A percentile compares a stretch with the other conserved stretches of the same genome.
These are phyloP conservation scores for Anastatica hierochuntica DNA, from an alignment of 345 rosid genomes.

Conservation along the genomic window DNA sequence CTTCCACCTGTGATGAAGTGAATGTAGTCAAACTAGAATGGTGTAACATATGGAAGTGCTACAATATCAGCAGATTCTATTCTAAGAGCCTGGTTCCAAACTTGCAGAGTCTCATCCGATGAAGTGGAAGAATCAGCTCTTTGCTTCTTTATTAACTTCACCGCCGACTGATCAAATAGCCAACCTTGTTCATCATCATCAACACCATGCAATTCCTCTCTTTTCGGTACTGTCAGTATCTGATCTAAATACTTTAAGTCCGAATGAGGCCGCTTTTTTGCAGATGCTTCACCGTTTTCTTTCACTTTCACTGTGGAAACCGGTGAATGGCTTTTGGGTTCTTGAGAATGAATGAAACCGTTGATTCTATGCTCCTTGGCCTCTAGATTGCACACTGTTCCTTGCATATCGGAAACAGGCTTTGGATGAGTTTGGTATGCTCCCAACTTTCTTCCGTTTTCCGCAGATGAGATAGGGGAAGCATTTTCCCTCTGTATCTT, in stretches of 20 bases:
- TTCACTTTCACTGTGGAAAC: slow-evolving; percentile 23
- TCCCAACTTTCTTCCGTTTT: slow-evolving; percentile 40
- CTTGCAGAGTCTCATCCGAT: slow-evolving; percentile 21
- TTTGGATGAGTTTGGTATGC: slow-evolving; percentile 21
- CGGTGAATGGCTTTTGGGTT: slow-evolving; percentile 19
- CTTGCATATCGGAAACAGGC: slow-evolving; percentile 21
- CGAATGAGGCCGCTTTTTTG: slow-evolving; percentile 53
- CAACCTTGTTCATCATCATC: slow-evolving; percentile 51
- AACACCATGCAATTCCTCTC: slow-evolving; percentile 38
- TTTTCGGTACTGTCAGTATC: slow-evolving; percentile 46
- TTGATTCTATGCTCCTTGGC: slow-evolving; percentile 34
- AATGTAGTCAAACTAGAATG: slow-evolving; percentile 37
- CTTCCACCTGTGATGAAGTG: slow-evolving; percentile 5
- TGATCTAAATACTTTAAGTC: slow-evolving; percentile 50
- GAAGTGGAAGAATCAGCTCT: slow-evolving; percentile 17
- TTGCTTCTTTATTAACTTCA: slow-evolving; percentile 25
- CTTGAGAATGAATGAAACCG: slow-evolving; percentile 32
- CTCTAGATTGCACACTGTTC: slow-evolving; percentile 23
- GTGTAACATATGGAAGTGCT: slow-evolving; percentile 75
- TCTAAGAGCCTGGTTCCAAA: slow-evolving; percentile 58
- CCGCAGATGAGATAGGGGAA: slow-evolving; percentile 27
- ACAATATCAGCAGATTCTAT: slow-evolving; percentile 50
- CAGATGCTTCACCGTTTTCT: slow-evolving; percentile 30
- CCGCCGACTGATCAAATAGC: slow-evolving; percentile 34
- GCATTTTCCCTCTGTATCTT: slow-evolving; percentile 34